Evolutionary conservation across 2,329 filamentous ascomycete genomes (phyloP), one percentile per base, ranked within the genome.

Genomic region (Arthrinium puccinioides): DNA sequence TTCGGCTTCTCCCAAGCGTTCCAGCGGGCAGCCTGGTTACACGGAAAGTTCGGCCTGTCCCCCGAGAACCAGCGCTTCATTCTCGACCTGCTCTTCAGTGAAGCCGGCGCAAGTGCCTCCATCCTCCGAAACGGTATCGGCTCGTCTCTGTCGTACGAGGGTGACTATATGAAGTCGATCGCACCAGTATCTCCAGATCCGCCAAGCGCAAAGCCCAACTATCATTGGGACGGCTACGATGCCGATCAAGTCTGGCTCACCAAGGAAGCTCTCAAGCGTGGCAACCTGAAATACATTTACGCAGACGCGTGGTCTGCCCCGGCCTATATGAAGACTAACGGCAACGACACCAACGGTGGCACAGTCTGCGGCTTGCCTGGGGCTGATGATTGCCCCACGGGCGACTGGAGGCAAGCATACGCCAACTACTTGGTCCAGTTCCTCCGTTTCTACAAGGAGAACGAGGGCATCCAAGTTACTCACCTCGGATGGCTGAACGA

Each of bases 221-320:
- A 67, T 37, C 42, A 49, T 3, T 67, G 63, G 62, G 64, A 67
- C 40, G 51, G 50, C 4, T 60, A 64, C 37, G 61, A 69, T 39
- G 56, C 54, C 9, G 64, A 63, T 6, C 70, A 74, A 50, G 47
- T 74, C 4, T 71, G 60, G 47, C 45, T 74, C 9, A 60, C 62
- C 13, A 55, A 71, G 47, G 58, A 69, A 48, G 68, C 68, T 9
- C 49, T 51, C 32, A 45, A 55, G 7, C 51, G 48, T 8, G 60
- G 59, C 18, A 57, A 55, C 6, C 55, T 59, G 9, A 42, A 43
- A 24, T 52, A 53, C 27, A 54, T 62, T 27, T 60, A 61, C 29
- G 57, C 56, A 4, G 59, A 66, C 47, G 60, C 63, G 13, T 65
- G 62, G 62, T 59, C 54, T 27, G 62, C 62, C 3, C 62, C 62